Percentiles rank a stretch among this genome's conserved stretches.
These are phyloP conservation scores for Pseudocercospora crystallina DNA, from an alignment of 2,329 filamentous ascomycete genomes.

Conservation along the genomic window DNA sequence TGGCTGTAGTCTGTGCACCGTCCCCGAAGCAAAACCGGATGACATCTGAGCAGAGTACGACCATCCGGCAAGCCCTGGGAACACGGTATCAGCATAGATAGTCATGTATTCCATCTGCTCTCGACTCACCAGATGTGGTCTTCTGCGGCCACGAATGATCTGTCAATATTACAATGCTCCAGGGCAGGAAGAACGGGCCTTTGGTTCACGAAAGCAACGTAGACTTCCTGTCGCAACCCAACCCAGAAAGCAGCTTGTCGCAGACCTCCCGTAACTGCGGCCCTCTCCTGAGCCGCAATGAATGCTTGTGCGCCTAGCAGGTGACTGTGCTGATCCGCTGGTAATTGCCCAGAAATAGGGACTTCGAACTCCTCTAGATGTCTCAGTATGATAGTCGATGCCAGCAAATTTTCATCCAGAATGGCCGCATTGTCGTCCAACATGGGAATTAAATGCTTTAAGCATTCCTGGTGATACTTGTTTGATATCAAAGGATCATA, in stretches of 20 bases:
- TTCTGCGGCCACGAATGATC: slow-evolving; percentile 48
- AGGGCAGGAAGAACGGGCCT: slow-evolving; percentile 54
- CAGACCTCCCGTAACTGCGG: slow-evolving; percentile 39
- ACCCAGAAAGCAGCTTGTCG: slow-evolving; percentile 56
- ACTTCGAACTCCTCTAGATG: slow-evolving; percentile 58
- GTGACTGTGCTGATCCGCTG: slow-evolving; percentile 28
- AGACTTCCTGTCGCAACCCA: slow-evolving; percentile 60
- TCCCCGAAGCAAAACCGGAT: slow-evolving; percentile 62
- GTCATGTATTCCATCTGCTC: background rate
- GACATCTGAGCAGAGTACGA: slow-evolving; percentile 63
- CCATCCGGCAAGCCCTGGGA: slow-evolving; percentile 57
- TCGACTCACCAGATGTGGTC: slow-evolving; percentile 51
- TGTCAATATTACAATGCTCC: slow-evolving; percentile 52
- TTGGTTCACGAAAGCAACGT: slow-evolving; percentile 47
- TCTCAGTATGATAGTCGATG: slow-evolving; percentile 57
- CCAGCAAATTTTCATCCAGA: slow-evolving; percentile 54
- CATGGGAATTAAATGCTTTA: slow-evolving; percentile 52
- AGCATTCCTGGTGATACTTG: slow-evolving; percentile 55
- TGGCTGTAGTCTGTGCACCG: slow-evolving; percentile 30
- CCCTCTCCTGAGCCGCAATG: slow-evolving; percentile 34
- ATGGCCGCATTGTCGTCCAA: slow-evolving; percentile 43
- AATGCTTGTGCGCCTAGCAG: slow-evolving; percentile 37
- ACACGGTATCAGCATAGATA: slow-evolving; percentile 1
- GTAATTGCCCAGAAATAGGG: slow-evolving; percentile 26
- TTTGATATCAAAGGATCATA: slow-evolving; percentile 54